phyloP scores from a whole-genome alignment of 768 basidiomycete genomes.

The Leccinum disarticulatum region DNA sequence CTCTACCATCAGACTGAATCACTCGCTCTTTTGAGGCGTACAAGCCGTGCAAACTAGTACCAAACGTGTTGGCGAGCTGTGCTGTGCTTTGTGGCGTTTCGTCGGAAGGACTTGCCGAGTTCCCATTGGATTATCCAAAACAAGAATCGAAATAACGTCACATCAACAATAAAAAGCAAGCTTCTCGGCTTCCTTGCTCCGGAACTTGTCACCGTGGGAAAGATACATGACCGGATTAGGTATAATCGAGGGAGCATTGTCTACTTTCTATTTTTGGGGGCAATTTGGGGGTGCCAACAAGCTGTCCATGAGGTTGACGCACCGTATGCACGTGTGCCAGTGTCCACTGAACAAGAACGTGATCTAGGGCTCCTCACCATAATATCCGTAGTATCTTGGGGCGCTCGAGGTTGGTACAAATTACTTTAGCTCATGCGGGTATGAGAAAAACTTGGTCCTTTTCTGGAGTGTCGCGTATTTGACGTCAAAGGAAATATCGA shows the following conservation, averaged over 20 bases:
- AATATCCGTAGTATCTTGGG: neutral
- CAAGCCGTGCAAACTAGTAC: conserved; percentile 1
- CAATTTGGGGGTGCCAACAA: neutral
- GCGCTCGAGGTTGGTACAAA: neutral
- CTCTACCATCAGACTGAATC: conserved; percentile 1
- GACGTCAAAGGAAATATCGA: neutral
- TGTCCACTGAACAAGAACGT: neutral
- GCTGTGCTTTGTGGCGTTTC: conserved; percentile 28
- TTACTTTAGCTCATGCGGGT: neutral
- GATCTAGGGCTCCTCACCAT: neutral
- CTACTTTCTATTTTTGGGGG: neutral
- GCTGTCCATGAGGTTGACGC: conserved; percentile 18
- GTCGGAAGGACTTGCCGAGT: conserved; percentile 6
- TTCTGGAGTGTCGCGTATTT: conserved; percentile 20
- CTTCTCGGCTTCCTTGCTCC: conserved; percentile 26
- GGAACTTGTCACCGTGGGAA: conserved; percentile 17
- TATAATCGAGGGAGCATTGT: conserved; percentile 8
- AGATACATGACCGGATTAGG: neutral
- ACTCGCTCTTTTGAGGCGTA: neutral
- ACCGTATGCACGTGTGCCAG: conserved; percentile 15
- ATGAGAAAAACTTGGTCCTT: conserved; percentile 4
- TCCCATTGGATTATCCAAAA: conserved; percentile 8
- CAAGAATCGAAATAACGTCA: conserved; percentile 5
- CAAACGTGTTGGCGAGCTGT: neutral
- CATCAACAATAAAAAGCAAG: conserved; percentile 19